Base-by-base conservation (phyloP, 1,139 yeast species). In the Magnusiomyces ingens region DNA sequence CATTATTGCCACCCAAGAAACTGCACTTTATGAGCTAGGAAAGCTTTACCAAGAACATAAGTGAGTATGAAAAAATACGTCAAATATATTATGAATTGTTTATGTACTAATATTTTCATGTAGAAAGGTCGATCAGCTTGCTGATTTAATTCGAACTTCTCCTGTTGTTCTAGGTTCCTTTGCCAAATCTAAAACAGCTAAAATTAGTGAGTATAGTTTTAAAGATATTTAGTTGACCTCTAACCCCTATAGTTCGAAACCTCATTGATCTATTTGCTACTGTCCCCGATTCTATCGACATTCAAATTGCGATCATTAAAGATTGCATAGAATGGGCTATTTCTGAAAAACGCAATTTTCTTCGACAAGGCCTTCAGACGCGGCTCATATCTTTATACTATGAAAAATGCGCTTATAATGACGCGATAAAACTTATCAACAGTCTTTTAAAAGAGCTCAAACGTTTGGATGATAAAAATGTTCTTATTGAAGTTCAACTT, bases 121-220 rank as follows among this genome's bases (percentile, higher is more conserved):
- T 43, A 55, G 55, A 51, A 75, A 80, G 51, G 73, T 77, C 21
- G 73, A 70, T 4, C 78, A 82, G 61, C 76, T 93, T 52, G 74
- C 78, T 17, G 73, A 72, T 43, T 79, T 93, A 64, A 80, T 93
- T 49, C 75, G 80, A n/a, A 77, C 81, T 48, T 84, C 95, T 0
- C 79, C 94, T 60, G 73, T 73, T 6, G 79, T 85, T 18, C 82
- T 91, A 75, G 76, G 80, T 53, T 74, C 77, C 40, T 83, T 89
- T 67, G 96, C 99, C 51, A 93, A 93, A 72, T 86, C 96, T 29
- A 93, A 93, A 70, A 87, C 96, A 10, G 96, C 98, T 44, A 93
- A 91, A 68, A 86, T 93, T 54, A 84, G 73, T 57, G 66, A 74
- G 47, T 64, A 65, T 50, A 62, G 93, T 67, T 84, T 93, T 63